Percentiles rank a stretch among this genome's conserved stretches.
These are phyloP conservation scores for Chenopodium formosanum DNA, from an alignment of 148 eudicot species.

Conservation along the genomic window DNA sequence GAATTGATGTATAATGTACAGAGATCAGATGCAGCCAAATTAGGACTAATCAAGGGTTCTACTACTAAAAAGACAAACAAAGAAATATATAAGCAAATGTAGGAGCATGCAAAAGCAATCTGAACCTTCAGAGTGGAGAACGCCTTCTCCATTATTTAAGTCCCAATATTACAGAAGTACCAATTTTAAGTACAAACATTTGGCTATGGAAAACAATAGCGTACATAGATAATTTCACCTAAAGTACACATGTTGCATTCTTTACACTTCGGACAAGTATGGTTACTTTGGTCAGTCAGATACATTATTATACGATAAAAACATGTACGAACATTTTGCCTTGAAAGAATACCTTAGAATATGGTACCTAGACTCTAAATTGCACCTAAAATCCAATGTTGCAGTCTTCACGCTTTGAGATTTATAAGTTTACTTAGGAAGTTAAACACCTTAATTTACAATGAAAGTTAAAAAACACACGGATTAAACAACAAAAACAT, in stretches of 20 bases:
- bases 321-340: too few species aligned
- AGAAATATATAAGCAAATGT: not conserved
- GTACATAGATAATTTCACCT: not conserved
- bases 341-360: too few species aligned
- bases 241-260: not conserved
- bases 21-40: not conserved
- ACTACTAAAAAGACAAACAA: not conserved
- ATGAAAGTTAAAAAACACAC: too few species aligned
- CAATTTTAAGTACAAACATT: not conserved
- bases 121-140: not conserved
- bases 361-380: too few species aligned
- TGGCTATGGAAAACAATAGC: not conserved
- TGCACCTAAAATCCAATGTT: too few species aligned
- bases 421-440: too few species aligned
- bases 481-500: too few species aligned
- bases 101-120: not conserved
- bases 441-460: too few species aligned
- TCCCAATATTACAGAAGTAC: not conserved
- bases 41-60: not conserved
- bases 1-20: not conserved
- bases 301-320: too few species aligned
- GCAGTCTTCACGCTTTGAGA: too few species aligned
- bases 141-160: not conserved
- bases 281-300: too few species aligned
- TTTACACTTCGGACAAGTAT: too few species aligned